Base-by-base conservation (phyloP, 768 basidiomycete species). In the Floccularia luteovirens region DNA sequence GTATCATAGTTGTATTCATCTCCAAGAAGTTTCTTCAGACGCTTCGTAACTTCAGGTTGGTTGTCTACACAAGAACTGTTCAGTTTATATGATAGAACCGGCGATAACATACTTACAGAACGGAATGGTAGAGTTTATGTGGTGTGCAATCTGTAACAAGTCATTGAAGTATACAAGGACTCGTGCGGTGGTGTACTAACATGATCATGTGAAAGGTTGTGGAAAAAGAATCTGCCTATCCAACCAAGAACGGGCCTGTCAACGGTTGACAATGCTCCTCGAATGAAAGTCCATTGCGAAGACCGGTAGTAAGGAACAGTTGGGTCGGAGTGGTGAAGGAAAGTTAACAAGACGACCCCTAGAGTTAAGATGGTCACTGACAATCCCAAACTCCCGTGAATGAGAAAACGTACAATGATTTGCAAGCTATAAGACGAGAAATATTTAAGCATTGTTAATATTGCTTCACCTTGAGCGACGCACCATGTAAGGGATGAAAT, bases 1-100 rank as follows among this genome's bases (percentile, higher is more conserved):
- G 75, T 73, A 47, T 79, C 77, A 46, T 70, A 77, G 46, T 77
- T 77, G 50, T 81, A 76, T 41, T 79, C 67, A 10, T 75, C 73
- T 28, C 66, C 64, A 31, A 81, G 65, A 5, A 79, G 61, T 12
- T 55, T 58, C 57, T 72, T 75, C 48, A 81, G 64, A 19, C 60
- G 60, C 44, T 72, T 62, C 5, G 78, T 81, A 1, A 77, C 72
- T 41, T 70, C 52, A 3, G 77, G 76, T 41, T 72, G 73, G 51
- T 79, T 75, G 47, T 79, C 75, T 79, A 23, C 5, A 22, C 2
- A 36, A 31, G 27, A 8, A 14, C 14, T 28, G 27, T 27, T 30
- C 24, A 28, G 14, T 24, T 13, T 12, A 21, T 1, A 24, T 35
- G 17, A 21, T 11, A 20, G 14, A 38, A 14, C 4, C 24, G 24